Base-by-base conservation (phyloP, 1,284 basidiomycete genomes). In the Mycena citricolor region DNA sequence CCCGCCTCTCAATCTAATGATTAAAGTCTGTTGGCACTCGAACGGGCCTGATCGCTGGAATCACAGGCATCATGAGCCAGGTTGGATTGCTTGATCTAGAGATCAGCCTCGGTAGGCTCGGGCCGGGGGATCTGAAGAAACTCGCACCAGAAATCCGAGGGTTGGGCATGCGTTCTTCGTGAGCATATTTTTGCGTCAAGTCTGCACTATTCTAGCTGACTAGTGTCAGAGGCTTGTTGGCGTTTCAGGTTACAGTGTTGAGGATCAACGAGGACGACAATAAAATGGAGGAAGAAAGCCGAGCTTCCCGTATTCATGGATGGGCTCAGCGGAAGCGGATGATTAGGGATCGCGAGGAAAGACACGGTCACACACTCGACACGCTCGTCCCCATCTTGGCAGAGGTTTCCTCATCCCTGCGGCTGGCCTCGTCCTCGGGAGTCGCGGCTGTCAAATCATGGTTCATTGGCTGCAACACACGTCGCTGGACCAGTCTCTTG, bases 101-200 rank as follows among this genome's bases (percentile, higher is more conserved):
- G 54, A 67, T 78, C 39, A 79, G 71, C 24, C 67, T 72, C 49
- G 79, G 79, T 4, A 64, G 73, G 7, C 72, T 79, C 54, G 77
- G 75, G 32, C 76, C 76, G 3, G 63, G 66, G 7, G 80, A 83
- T 46, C 60, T 79, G 22, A 71, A 68, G 52, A 64, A 59, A 20
- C 60, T 80, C 32, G 67, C 69, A 28, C 62, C 60, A 22, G 73
- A 76, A 24, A 56, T 79, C 24, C 63, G 65, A 32, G 60, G 58
- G 2, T 50, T 76, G 19, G 66, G 70, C 36, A 65, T 70, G 32
- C 65, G 74, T 12, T 59, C 71, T 13, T 61, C 57, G 76, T 76
- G 43, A 21, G 72, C 58, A 8, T n/a, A 21, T 32, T 31, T 17
- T n/a, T 39, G 8, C 42, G 20, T 25, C 11, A 2, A 44, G 11